Percentiles rank a stretch among this genome's conserved stretches.
These are phyloP conservation scores for Zygoascus meyerae DNA, from an alignment of 1,139 yeast genomes.

Conservation along the genomic window DNA sequence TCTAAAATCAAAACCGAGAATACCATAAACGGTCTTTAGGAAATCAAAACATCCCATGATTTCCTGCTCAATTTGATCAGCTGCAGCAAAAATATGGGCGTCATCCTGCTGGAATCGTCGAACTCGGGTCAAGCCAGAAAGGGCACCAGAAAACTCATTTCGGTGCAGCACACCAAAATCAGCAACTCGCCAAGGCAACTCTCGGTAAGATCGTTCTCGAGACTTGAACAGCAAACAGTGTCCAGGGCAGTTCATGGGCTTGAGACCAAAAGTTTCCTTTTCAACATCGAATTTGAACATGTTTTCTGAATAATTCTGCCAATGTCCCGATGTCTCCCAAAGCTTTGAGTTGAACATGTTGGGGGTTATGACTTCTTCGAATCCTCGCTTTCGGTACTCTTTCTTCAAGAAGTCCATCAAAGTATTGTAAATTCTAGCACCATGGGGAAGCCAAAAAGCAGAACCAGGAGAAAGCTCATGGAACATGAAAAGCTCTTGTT, in stretches of 20 bases:
- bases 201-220: constrained; percentile 88
- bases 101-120: constrained; percentile 99
- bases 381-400: constrained; percentile 88
- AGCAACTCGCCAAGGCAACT: constrained; percentile 92
- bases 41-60: constrained; percentile 75
- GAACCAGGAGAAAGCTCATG: constrained; percentile 96
- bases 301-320: constrained; percentile 95
- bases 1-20: constrained; percentile 82
- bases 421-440: constrained; percentile 89
- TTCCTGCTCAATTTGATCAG: constrained; percentile 79
- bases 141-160: constrained; percentile 90
- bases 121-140: constrained; percentile 87
- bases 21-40: constrained; percentile 70
- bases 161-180: constrained; percentile 95
- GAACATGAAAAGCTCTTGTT: constrained; percentile 92
- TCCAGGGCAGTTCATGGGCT: constrained; percentile 99
- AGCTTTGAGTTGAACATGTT: constrained; percentile 92
- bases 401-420: constrained; percentile 68
- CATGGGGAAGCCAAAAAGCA: constrained; percentile 97
- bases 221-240: constrained; percentile 86
- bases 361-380: constrained; percentile 96
- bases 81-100: constrained; percentile 93
- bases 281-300: constrained; percentile 97
- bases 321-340: constrained; percentile 98
- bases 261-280: constrained; percentile 76